phyloP scores from a whole-genome alignment of 768 basidiomycete genomes.

The Inosperma sp. region DNA sequence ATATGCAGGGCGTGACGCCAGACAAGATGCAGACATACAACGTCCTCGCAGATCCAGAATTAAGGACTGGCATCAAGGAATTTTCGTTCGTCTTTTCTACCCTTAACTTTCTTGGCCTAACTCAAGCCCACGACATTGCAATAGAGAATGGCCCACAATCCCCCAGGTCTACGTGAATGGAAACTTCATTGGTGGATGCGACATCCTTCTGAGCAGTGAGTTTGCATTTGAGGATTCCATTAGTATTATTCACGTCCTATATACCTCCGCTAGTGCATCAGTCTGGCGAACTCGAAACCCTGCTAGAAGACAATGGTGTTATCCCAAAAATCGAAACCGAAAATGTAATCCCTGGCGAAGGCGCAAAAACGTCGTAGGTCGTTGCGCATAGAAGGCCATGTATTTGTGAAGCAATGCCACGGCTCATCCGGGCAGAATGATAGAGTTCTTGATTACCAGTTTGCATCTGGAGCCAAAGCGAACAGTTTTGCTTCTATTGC shows the following conservation, averaged over 20 bases:
- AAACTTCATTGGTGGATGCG: constrained; percentile 95
- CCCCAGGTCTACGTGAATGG: constrained; percentile 94
- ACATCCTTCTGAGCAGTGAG: constrained; percentile 88
- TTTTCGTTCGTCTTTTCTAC: constrained; percentile 69
- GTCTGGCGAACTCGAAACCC: constrained; percentile 84
- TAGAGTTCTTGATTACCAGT: no score
- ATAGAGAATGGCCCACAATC: constrained; percentile 95
- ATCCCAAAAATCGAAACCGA: constrained; percentile 48
- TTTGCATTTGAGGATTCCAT: constrained; percentile 20
- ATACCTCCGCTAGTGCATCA: constrained; percentile 73
- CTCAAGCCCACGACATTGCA: neutral
- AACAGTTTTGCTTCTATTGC: no score
- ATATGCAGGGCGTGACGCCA: constrained; percentile 70
- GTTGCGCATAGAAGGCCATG: no score
- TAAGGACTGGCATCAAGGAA: constrained; percentile 87
- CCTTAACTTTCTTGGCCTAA: neutral
- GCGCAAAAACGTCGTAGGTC: no score
- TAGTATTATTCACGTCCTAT: constrained; percentile 3
- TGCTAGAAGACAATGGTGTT: constrained; percentile 68
- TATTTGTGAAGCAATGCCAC: no score
- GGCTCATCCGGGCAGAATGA: no score
- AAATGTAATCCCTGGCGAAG: no score
- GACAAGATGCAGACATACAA: constrained; percentile 89
- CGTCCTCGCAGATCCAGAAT: constrained; percentile 79
- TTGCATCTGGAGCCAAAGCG: no score